Conservation (phyloP, 495 filamentous ascomycete genomes). For the Penicillium alfredii region DNA sequence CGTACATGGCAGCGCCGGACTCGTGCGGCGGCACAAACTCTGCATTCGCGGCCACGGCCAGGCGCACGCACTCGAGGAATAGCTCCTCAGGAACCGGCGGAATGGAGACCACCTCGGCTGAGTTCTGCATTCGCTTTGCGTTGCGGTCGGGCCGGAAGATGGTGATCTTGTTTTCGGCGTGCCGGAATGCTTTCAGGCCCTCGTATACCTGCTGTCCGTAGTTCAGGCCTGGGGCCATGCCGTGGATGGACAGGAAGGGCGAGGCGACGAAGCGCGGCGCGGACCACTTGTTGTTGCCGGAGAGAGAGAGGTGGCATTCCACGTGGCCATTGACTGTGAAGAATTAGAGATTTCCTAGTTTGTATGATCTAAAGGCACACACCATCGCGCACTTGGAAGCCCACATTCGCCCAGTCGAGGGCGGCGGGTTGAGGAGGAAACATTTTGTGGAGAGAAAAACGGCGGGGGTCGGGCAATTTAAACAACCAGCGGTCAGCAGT, state of each 20-base stretch:
- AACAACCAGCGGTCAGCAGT: no score
- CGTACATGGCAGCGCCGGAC: conserved; percentile 82
- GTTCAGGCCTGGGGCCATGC: conserved; percentile 85
- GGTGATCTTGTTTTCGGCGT: conserved; percentile 52
- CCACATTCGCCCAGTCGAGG: conserved; percentile 81
- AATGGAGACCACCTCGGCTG: conserved; percentile 70
- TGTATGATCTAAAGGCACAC: conserved; percentile 12
- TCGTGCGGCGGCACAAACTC: conserved; percentile 80
- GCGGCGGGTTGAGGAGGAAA: conserved; percentile 79
- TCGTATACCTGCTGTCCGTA: conserved; percentile 94
- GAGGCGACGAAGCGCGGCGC: conserved; percentile 65
- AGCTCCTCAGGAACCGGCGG: conserved; percentile 66
- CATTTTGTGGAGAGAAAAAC: conserved; percentile 5
- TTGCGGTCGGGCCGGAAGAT: conserved; percentile 80
- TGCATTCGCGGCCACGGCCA: conserved; percentile 79
- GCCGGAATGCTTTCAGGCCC: conserved; percentile 86
- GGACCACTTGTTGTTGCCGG: conserved; percentile 57
- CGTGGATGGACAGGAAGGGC: conserved; percentile 77
- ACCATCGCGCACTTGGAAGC: conserved; percentile 89
- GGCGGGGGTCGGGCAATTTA: no score
- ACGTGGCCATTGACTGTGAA: conserved; percentile 30
- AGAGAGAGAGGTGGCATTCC: conserved; percentile 28
- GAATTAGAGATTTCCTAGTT: conserved; percentile 2
- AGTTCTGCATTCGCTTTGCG: conserved; percentile 72
- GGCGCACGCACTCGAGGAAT: conserved; percentile 66